Evolutionary conservation across 305 asterid genomes (phyloP), one percentile per base, ranked within the genome.

Genomic region (Stenogyne calaminthoides): DNA sequence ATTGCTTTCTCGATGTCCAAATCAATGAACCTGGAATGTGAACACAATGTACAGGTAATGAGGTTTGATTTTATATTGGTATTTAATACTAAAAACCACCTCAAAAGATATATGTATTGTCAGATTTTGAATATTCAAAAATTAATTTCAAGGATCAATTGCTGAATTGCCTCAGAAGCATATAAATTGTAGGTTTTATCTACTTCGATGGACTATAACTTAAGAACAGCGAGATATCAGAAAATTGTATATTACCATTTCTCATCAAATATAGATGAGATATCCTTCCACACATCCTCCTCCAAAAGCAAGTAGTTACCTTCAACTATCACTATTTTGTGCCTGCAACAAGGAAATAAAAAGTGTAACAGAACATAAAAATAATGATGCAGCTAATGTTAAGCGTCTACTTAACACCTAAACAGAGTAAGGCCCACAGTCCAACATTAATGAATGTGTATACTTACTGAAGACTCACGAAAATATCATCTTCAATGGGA

Each of bases 401-500:
- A 7, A 37, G 42, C 42, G 8, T 37, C 42, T 37, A 7, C 42
- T 37, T 37, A 25, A 25, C 29, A 25, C 1, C 29, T 25, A 25
- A 25, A 25, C 29, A 3, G 2, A 25, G 29, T 2, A 25, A 25
- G 29, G 29, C 29, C 29, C 1, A 25, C 29, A 2, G 29, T 25
- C 29, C 29, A 25, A 25, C 0, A 25, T 25, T 25, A 25, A 25
- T 25, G 66, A 60, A 69, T 52, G 70, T 22, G 15, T 44, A 16
- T 62, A 84, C 95, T 85, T 85, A 95, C 99, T 93, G 89, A 81
- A 89, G 84, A 80, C 84, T 91, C 75, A 95, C 87, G 78, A 88
- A 89, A 76, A 95, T 85, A 80, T 89, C 96, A 82, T 95, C 98
- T 88, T 95, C 98, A 61, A 88, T 78, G 32, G 99, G 99, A 83